Evolutionary conservation across 2,329 filamentous ascomycete species (phyloP).

Genomic region (Endoconidiophora laricicola): DNA sequence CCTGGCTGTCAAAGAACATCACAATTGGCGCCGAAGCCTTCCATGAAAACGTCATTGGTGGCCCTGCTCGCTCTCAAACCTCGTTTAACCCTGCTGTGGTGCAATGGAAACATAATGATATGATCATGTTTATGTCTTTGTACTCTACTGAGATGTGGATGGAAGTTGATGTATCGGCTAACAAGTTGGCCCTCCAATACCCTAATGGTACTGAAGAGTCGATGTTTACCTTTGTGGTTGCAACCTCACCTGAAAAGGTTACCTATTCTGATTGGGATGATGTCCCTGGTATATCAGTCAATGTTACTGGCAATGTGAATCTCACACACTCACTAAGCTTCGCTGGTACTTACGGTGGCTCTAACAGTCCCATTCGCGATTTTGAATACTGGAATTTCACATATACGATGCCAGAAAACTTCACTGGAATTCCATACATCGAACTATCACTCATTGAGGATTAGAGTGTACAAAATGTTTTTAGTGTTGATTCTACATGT

Average conservation of each 20-base stretch:
- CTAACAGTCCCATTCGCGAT: constrained; percentile 19
- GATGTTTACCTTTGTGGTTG: constrained; percentile 34
- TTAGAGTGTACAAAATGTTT: not conserved
- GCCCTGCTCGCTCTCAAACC: constrained; percentile 31
- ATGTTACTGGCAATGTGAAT: constrained; percentile 28
- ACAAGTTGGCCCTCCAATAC: constrained; percentile 33
- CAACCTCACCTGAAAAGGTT: constrained; percentile 26
- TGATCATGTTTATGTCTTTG: constrained; percentile 20
- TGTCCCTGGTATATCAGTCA: constrained; percentile 30
- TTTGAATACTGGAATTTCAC: constrained; percentile 33
- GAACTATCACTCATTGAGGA: constrained; percentile 7
- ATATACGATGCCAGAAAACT: constrained; percentile 23
- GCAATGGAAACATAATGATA: constrained; percentile 35
- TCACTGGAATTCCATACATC: constrained; percentile 13
- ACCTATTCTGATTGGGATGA: constrained; percentile 31
- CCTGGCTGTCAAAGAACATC: constrained; percentile 38
- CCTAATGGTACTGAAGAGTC: constrained; percentile 32
- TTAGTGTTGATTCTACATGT: too few species aligned
- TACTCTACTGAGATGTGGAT: constrained; percentile 26
- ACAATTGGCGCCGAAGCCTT: constrained; percentile 45
- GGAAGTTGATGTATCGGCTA: constrained; percentile 24
- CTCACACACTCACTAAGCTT: constrained; percentile 25
- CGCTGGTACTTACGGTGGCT: constrained; percentile 24
- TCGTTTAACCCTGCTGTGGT: constrained; percentile 43
- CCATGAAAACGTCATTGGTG: constrained; percentile 37